These are phyloP conservation scores for Bretschneidera sinensis DNA, from an alignment of 345 rosid species.

Conservation along the genomic window DNA sequence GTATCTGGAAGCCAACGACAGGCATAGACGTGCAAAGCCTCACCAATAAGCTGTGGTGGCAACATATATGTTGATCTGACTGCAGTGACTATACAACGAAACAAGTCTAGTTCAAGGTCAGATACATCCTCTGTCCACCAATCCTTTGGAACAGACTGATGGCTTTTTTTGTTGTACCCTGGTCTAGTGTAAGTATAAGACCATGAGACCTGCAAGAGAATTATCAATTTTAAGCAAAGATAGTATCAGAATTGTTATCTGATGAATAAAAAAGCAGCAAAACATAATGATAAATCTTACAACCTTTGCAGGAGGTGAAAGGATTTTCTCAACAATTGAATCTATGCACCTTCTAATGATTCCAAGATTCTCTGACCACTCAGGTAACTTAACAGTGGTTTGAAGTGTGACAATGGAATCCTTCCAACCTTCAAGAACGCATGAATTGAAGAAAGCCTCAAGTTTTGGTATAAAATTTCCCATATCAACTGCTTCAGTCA, in stretches of 20 bases:
- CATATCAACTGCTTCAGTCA: conserved; percentile 79
- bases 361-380: conserved; percentile 89
- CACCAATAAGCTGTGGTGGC: conserved; percentile 84
- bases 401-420: conserved; percentile 78
- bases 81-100: conserved; percentile 66
- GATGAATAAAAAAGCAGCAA: not conserved
- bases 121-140: conserved; percentile 99
- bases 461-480: conserved; percentile 78
- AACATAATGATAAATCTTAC: not conserved
- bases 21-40: conserved; percentile 91
- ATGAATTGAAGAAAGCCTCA: conserved; percentile 81
- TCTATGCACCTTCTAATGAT: conserved; percentile 79
- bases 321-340: conserved; percentile 77
- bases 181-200: conserved; percentile 83
- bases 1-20: conserved; percentile 83
- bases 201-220: conserved; percentile 71
- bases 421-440: conserved; percentile 95
- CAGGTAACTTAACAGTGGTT: conserved; percentile 57
- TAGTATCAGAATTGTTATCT: not conserved
- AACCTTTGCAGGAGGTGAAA: conserved; percentile 73
- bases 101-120: conserved; percentile 84
- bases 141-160: conserved; percentile 72
- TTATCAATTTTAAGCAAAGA: conserved; percentile 4
- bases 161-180: conserved; percentile 57
- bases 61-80: conserved; percentile 55